A percentile compares a stretch with the other conserved stretches of the same genome.
phyloP scores from a whole-genome alignment of 495 filamentous ascomycete genomes.

The Penicillium pancosmium region DNA sequence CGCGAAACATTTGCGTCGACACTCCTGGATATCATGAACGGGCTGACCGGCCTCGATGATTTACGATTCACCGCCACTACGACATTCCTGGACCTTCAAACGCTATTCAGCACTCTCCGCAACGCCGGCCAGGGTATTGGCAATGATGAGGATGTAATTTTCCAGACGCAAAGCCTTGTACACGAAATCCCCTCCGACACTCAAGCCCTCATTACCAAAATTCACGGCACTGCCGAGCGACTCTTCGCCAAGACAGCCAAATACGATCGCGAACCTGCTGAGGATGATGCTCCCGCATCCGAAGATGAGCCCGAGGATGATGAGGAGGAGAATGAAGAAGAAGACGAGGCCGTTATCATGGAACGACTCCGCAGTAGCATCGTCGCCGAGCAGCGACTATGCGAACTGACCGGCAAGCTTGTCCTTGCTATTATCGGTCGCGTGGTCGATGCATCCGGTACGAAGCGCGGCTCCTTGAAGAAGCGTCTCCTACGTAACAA shows the following conservation, averaged over 20 bases:
- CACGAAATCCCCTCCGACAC: constrained; percentile 61
- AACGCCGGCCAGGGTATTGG: constrained; percentile 41
- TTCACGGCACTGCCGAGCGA: constrained; percentile 75
- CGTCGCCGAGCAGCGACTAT: constrained; percentile 78
- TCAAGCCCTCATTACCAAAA: constrained; percentile 64
- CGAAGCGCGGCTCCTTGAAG: constrained; percentile 60
- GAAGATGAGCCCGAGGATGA: constrained; percentile 56
- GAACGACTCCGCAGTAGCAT: constrained; percentile 63
- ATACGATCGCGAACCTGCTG: constrained; percentile 65
- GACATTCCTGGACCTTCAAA: constrained; percentile 76
- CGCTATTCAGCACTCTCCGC: constrained; percentile 75
- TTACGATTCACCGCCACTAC: constrained; percentile 75
- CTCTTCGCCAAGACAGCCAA: constrained; percentile 70
- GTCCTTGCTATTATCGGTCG: constrained; percentile 76
- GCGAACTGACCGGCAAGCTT: constrained; percentile 79
- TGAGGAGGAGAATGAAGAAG: constrained; percentile 60
- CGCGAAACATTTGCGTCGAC: constrained; percentile 57
- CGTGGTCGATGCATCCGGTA: constrained; percentile 65
- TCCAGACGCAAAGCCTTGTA: constrained; percentile 62
- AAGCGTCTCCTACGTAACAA: constrained; percentile 69
- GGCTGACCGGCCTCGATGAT: constrained; percentile 64
- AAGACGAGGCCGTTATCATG: constrained; percentile 49
- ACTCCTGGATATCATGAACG: constrained; percentile 65
- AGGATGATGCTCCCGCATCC: constrained; percentile 64
- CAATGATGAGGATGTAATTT: constrained; percentile 50